These are phyloP conservation scores for Mycothermus thermophilus DNA, from an alignment of 495 filamentous ascomycete species.

Conservation along the genomic window DNA sequence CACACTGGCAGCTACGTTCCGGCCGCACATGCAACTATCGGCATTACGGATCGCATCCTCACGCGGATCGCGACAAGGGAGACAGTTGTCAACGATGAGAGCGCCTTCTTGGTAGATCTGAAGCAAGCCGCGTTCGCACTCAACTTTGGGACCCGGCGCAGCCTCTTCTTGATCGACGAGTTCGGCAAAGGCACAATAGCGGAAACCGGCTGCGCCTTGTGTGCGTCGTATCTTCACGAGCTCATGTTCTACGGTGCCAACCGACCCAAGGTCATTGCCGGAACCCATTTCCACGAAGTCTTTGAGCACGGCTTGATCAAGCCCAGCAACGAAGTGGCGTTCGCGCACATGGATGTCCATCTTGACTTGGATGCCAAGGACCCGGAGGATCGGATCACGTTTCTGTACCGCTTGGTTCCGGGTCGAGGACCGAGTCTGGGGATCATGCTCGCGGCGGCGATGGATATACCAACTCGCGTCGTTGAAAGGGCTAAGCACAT, in stretches of 20 bases:
- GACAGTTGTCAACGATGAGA: constrained; percentile 71
- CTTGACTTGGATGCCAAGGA: constrained; percentile 46
- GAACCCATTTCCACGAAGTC: constrained; percentile 93
- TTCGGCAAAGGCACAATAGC: constrained; percentile 90
- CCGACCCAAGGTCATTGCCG: constrained; percentile 70
- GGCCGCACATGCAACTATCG: constrained; percentile 62
- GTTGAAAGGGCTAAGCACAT: constrained; percentile 66
- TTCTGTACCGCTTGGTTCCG: constrained; percentile 59
- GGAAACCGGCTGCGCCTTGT: constrained; percentile 73
- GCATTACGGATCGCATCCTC: constrained; percentile 84
- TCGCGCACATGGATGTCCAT: constrained; percentile 82
- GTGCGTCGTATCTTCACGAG: constrained; percentile 66
- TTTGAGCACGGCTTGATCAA: constrained; percentile 61
- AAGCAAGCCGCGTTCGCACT: constrained; percentile 74
- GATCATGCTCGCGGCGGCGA: constrained; percentile 70
- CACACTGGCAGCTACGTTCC: constrained; percentile 91
- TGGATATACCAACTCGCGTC: constrained; percentile 60
- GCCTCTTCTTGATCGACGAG: constrained; percentile 79
- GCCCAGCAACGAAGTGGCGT: constrained; percentile 43
- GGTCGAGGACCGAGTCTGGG: constrained; percentile 78
- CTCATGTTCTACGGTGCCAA: constrained; percentile 46
- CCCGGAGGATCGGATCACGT: constrained; percentile 64
- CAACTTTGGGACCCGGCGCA: constrained; percentile 62
- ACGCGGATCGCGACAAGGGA: constrained; percentile 80
- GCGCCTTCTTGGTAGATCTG: constrained; percentile 86